Conservation (phyloP, 139 green algal genomes). For the Astrephomene gubernaculifera region DNA sequence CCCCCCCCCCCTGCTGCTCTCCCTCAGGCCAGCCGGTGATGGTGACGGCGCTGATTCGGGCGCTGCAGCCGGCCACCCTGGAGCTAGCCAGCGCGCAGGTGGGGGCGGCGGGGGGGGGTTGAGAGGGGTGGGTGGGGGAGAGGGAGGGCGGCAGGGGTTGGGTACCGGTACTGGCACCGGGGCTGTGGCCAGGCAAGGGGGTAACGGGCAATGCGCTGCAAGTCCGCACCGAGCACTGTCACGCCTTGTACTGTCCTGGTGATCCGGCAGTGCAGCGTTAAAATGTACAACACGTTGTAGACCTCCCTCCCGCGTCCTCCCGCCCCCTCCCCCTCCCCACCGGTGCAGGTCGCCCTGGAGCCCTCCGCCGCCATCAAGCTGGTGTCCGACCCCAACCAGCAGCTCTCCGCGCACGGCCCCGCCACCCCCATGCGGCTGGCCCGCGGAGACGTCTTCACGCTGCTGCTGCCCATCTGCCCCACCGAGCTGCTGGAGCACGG, state of each 20-base stretch:
- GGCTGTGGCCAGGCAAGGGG: no score
- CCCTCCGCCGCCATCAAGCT: conserved; percentile 38
- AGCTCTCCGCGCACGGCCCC: conserved; percentile 43
- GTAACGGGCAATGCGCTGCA: no score
- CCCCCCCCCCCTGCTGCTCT: not conserved
- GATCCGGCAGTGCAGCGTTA: no score
- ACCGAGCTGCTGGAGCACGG: conserved; percentile 23
- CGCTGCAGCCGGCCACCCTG: conserved; percentile 50
- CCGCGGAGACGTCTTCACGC: conserved; percentile 43
- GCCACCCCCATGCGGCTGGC: not conserved
- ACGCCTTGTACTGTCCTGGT: no score
- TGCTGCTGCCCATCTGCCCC: conserved; percentile 58
- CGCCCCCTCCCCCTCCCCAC: not conserved
- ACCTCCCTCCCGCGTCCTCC: not conserved
- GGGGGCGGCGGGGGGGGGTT: no score
- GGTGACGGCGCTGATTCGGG: conserved; percentile 47
- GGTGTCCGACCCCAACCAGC: conserved; percentile 48
- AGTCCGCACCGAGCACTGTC: no score
- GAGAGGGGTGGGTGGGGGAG: no score
- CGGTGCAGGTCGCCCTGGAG: conserved; percentile 44
- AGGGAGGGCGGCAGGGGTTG: no score
- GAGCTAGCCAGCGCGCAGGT: conserved; percentile 56
- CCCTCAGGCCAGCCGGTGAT: conserved; percentile 49
- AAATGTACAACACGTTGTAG: no score
- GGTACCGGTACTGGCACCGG: no score